A percentile compares a stretch with the other conserved stretches of the same genome.
Conservation (phyloP, 2,329 filamentous ascomycete genomes). For the Clonostachys sp. region DNA sequence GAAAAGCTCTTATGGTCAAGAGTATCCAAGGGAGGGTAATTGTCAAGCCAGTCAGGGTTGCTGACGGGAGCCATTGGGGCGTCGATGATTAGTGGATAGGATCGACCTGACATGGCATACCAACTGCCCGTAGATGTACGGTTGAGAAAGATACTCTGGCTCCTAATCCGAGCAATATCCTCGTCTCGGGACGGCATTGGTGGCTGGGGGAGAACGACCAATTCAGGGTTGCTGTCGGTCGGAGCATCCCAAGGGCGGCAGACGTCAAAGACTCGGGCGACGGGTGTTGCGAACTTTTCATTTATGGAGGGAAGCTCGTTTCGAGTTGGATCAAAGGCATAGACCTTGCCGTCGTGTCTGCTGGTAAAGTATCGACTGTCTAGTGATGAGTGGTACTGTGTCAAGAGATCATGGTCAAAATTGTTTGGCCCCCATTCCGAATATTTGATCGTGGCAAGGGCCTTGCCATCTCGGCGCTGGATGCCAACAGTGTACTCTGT, state of each 20-base stretch:
- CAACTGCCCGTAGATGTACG: slow-evolving; percentile 82
- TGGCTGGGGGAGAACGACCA: slow-evolving; percentile 85
- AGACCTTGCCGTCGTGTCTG: slow-evolving; percentile 77
- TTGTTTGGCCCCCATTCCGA: slow-evolving; percentile 95
- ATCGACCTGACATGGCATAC: slow-evolving; percentile 86
- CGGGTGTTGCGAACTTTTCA: slow-evolving; percentile 68
- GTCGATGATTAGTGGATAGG: slow-evolving; percentile 81
- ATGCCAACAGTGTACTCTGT: slow-evolving; percentile 90
- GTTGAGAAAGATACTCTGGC: slow-evolving; percentile 76
- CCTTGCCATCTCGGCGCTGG: slow-evolving; percentile 66
- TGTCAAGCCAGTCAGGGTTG: slow-evolving; percentile 42
- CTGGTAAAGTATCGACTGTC: slow-evolving; percentile 89
- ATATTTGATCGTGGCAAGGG: slow-evolving; percentile 85
- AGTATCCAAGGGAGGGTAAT: slow-evolving; percentile 29
- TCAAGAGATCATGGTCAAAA: slow-evolving; percentile 79
- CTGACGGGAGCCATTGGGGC: slow-evolving; percentile 44
- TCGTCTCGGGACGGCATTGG: slow-evolving; percentile 53
- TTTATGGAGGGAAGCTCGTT: slow-evolving; percentile 56
- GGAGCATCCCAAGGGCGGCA: slow-evolving; percentile 66
- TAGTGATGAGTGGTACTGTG: slow-evolving; percentile 74
- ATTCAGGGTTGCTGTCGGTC: slow-evolving; percentile 62
- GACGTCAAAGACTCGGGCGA: slow-evolving; percentile 85
- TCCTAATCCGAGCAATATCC: slow-evolving; percentile 45
- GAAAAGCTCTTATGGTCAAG: slow-evolving; percentile 43
- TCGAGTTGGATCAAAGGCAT: slow-evolving; percentile 64